These are phyloP conservation scores for Polyporus arcularius DNA, from an alignment of 768 basidiomycete species.

Conservation along the genomic window DNA sequence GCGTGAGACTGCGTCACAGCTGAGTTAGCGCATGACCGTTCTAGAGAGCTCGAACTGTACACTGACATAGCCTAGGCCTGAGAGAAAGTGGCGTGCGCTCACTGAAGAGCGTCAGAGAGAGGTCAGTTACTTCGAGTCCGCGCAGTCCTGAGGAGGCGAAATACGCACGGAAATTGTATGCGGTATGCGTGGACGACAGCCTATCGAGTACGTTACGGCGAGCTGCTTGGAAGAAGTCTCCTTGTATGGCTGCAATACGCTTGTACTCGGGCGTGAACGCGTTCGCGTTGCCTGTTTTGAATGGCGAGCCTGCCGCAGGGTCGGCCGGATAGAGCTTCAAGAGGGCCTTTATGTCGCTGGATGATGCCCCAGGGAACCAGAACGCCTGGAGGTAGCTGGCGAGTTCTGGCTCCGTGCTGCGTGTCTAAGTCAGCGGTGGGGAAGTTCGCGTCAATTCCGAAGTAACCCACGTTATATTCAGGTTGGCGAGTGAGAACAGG, in stretches of 20 bases:
- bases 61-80: conserved; percentile 6
- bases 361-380: conserved; percentile 27
- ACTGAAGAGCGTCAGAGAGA: conserved; percentile 1
- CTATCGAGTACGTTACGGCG: conserved; percentile 28
- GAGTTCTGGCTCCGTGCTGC: conserved; percentile 27
- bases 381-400: conserved; percentile 16
- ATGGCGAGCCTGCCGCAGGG: conserved; percentile 52
- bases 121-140: not conserved
- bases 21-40: not conserved
- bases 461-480: conserved; percentile 31
- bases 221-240: conserved; percentile 32
- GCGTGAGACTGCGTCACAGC: conserved; percentile 38
- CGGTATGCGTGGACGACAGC: conserved; percentile 20
- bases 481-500: conserved; percentile 29
- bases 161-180: conserved; percentile 23
- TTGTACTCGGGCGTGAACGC: conserved; percentile 43
- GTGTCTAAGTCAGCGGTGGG: not conserved
- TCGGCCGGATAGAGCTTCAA: conserved; percentile 31
- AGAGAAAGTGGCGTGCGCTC: conserved; percentile 8
- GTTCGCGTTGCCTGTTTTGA: conserved; percentile 47
- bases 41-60: not conserved
- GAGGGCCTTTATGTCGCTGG: conserved; percentile 18
- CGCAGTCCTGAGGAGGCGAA: too few species aligned
- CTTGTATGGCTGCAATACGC: conserved; percentile 30
- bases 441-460: too few species aligned